These are phyloP conservation scores for Haplographium delicatum DNA, from an alignment of 495 filamentous ascomycete species.

Conservation along the genomic window DNA sequence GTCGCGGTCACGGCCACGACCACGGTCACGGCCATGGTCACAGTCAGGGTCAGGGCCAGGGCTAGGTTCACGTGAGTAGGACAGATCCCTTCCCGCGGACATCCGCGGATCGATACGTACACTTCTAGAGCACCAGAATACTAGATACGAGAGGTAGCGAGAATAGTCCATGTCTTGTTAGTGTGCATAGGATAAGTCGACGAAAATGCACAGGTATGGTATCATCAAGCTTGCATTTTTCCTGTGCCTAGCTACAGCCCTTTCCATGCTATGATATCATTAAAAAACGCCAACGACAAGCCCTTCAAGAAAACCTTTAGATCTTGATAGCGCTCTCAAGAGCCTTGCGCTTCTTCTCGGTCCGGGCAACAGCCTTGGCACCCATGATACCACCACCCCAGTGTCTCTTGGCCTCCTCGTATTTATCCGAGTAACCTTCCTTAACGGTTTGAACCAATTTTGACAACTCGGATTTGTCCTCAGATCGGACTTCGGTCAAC, in stretches of 20 bases:
- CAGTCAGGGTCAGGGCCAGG: too few relatives aligned
- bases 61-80: too few relatives aligned
- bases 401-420: slow-evolving; percentile 84
- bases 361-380: slow-evolving; percentile 86
- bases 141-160: neutral
- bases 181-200: neutral
- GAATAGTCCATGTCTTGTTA: neutral
- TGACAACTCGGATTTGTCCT: slow-evolving; percentile 96
- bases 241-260: slow-evolving; percentile 21
- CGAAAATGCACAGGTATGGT: slow-evolving; percentile 9
- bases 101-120: too few relatives aligned
- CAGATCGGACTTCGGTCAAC: slow-evolving; percentile 89
- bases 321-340: slow-evolving; percentile 92
- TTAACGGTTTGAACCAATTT: slow-evolving; percentile 96
- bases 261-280: slow-evolving; percentile 24
- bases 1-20: too few relatives aligned
- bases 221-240: slow-evolving; percentile 27
- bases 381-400: slow-evolving; percentile 99
- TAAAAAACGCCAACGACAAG: slow-evolving; percentile 14
- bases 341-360: slow-evolving; percentile 96
- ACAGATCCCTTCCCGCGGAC: too few relatives aligned
- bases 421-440: slow-evolving; percentile 96
- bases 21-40: too few relatives aligned
- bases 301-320: slow-evolving; percentile 44
- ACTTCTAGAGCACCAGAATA: neutral